These are phyloP conservation scores for Mercurialis annua DNA, from an alignment of 345 rosid genomes.

Conservation along the genomic window DNA sequence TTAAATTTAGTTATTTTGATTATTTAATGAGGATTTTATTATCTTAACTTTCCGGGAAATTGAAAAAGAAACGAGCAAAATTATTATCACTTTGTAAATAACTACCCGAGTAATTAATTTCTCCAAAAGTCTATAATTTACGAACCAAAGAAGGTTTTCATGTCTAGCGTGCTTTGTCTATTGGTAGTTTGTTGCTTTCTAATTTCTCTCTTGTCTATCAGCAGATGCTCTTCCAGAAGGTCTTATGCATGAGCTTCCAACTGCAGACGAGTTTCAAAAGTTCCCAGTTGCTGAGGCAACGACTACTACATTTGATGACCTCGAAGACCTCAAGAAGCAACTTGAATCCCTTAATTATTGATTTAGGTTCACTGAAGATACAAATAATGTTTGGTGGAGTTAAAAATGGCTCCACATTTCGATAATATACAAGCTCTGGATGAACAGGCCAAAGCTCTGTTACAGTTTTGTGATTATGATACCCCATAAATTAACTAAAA, in stretches of 20 bases:
- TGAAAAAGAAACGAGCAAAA: no score
- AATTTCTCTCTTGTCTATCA: neutral
- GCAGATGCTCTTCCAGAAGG: conserved; percentile 84
- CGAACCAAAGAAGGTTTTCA: neutral
- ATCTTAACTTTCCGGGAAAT: no score
- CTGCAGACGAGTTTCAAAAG: conserved; percentile 57
- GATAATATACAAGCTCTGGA: neutral
- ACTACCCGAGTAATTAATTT: no score
- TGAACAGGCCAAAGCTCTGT: neutral
- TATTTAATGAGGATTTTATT: no score
- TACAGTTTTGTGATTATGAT: no score
- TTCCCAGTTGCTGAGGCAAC: conserved; percentile 34
- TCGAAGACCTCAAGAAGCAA: conserved; percentile 76
- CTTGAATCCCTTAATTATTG: conserved; percentile 85
- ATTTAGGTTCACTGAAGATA: conserved; percentile 11
- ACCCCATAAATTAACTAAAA: neutral
- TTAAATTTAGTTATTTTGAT: no score
- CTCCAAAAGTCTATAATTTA: no score
- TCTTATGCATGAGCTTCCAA: conserved; percentile 79
- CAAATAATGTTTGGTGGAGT: neutral
- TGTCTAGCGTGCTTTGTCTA: neutral
- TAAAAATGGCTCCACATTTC: neutral
- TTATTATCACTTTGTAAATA: no score
- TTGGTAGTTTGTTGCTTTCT: neutral
- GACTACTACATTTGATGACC: conserved; percentile 54